phyloP scores from a whole-genome alignment of 1,284 basidiomycete genomes.

The Cryptococcus amylolentus region DNA sequence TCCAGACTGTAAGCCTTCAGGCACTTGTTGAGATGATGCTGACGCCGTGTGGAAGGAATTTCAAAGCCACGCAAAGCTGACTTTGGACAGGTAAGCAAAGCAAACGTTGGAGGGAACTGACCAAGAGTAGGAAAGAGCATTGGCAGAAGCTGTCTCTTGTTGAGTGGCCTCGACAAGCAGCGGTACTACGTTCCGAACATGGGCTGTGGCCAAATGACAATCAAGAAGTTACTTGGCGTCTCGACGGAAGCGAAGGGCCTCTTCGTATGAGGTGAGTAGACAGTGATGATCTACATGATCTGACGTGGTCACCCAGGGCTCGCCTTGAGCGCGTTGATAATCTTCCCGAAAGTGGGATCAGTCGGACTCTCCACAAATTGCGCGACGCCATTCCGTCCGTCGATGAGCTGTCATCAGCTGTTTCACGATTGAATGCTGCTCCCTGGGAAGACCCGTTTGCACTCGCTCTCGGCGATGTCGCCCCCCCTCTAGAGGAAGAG shows the following conservation, averaged over 20 bases:
- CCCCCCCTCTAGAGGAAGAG: slow-evolving; percentile 61
- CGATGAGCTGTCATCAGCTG: slow-evolving; percentile 60
- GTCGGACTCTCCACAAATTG: slow-evolving; percentile 25
- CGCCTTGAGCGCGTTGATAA: slow-evolving; percentile 39
- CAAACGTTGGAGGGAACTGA: slow-evolving; percentile 6
- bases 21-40: not conserved
- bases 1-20: slow-evolving; percentile 32
- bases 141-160: slow-evolving; percentile 42
- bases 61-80: slow-evolving; percentile 40
- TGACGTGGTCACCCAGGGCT: slow-evolving; percentile 13
- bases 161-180: slow-evolving; percentile 47
- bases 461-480: slow-evolving; percentile 62
- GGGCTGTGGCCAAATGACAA: slow-evolving; percentile 70
- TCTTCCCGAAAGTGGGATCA: slow-evolving; percentile 39
- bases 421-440: slow-evolving; percentile 63
- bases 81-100: slow-evolving; percentile 33
- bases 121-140: slow-evolving; percentile 42
- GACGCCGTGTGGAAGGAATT: slow-evolving; percentile 22
- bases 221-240: slow-evolving; percentile 60
- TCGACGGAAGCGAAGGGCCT: slow-evolving; percentile 86
- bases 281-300: too few relatives aligned
- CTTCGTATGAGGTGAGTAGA: slow-evolving; percentile 65
- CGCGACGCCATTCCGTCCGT: slow-evolving; percentile 60
- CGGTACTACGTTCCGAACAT: slow-evolving; percentile 56
- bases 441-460: slow-evolving; percentile 78